A percentile compares a stretch with the other conserved stretches of the same genome.
Conservation (phyloP, 441 rosid genomes). For the Bruguiera hainesii region DNA sequence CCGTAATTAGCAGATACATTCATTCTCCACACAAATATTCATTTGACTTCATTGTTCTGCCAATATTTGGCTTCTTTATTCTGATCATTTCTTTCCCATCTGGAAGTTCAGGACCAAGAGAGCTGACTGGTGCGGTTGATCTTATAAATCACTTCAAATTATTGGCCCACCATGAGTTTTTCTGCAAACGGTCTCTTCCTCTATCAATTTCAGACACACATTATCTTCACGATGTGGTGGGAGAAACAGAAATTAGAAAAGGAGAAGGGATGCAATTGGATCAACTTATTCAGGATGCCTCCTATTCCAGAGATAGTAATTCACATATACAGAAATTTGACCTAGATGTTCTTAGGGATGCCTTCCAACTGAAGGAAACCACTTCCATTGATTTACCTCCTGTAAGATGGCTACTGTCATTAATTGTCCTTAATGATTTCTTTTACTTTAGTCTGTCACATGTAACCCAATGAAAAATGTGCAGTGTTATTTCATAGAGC, state of each 20-base stretch:
- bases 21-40: too few relatives aligned
- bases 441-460: conserved; percentile 1
- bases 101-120: conserved; percentile 65
- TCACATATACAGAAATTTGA: conserved; percentile 73
- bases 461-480: background rate
- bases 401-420: conserved; percentile 38
- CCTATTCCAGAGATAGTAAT: conserved; percentile 40
- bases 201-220: conserved; percentile 78
- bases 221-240: conserved; percentile 79
- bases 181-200: conserved; percentile 90
- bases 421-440: background rate
- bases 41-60: background rate
- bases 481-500: background rate
- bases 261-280: conserved; percentile 65
- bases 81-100: conserved; percentile 19
- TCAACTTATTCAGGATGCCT: conserved; percentile 65
- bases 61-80: background rate
- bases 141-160: conserved; percentile 80
- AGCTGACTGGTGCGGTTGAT: conserved; percentile 83
- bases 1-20: too few relatives aligned
- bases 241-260: conserved; percentile 75
- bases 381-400: conserved; percentile 61
- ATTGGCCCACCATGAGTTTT: conserved; percentile 78
- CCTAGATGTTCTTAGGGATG: conserved; percentile 63
- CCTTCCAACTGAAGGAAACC: conserved; percentile 68